Evolutionary conservation across 2,329 filamentous ascomycete species (phyloP).

Genomic region (Talaromyces rugulosus): DNA sequence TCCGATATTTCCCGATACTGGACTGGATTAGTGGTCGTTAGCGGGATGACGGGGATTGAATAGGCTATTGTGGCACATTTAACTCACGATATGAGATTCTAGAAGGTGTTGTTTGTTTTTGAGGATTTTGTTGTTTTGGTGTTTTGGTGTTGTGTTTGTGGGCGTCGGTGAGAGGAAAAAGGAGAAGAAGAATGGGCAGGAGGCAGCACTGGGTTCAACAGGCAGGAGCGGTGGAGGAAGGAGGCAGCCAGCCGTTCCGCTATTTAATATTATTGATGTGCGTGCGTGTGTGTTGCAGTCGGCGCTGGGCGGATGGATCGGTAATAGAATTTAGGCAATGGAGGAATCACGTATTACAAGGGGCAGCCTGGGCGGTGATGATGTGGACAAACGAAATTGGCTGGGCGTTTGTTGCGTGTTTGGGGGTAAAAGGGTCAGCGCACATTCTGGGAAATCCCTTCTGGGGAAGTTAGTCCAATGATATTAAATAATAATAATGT

Average conservation of each 20-base stretch:
- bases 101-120: neutral
- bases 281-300: no score
- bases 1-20: neutral
- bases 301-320: neutral
- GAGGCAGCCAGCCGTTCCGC: neutral
- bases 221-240: neutral
- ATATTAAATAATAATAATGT: neutral
- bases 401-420: neutral
- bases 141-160: neutral
- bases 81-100: neutral
- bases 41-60: neutral
- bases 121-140: neutral
- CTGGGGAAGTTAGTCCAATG: no score
- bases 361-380: neutral
- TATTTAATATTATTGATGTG: neutral
- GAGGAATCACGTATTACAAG: neutral
- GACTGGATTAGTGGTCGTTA: neutral
- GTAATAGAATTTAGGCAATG: neutral
- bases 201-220: neutral
- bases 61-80: neutral
- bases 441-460: neutral
- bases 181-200: neutral
- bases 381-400: slow-evolving; percentile 1
- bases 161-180: neutral
- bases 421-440: no score